Evolutionary conservation across 495 filamentous ascomycete species (phyloP).

Genomic region (Bathelium albidoporum): DNA sequence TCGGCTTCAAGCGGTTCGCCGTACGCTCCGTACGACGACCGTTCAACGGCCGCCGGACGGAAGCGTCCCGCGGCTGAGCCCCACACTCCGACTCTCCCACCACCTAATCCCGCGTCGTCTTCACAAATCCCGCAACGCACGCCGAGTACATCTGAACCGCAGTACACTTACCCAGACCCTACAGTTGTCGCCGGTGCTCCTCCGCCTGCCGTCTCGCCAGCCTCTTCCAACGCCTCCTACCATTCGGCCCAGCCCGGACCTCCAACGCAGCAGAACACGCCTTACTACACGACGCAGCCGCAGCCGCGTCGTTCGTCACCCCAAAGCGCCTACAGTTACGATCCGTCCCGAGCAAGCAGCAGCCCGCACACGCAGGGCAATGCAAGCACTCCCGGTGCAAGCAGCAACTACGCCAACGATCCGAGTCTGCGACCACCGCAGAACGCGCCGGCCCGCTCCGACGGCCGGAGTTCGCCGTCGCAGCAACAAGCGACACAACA

Average conservation of each 20-base stretch:
- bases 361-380: conserved; percentile 27
- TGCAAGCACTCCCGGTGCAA: conserved; percentile 20
- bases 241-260: conserved; percentile 18
- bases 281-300: conserved; percentile 24
- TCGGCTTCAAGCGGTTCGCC: conserved; percentile 14
- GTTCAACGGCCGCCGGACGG: conserved; percentile 19
- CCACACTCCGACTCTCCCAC: conserved; percentile 33
- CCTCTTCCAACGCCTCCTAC: conserved; percentile 26
- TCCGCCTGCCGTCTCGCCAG: conserved; percentile 29
- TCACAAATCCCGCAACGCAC: conserved; percentile 19
- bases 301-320: conserved; percentile 25
- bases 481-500: conserved; percentile 14
- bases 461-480: conserved; percentile 13
- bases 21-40: conserved; percentile 23
- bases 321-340: conserved; percentile 27
- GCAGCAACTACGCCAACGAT: background rate
- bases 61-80: conserved; percentile 30
- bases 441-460: conserved; percentile 4
- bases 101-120: conserved; percentile 28
- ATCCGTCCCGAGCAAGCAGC: conserved; percentile 25
- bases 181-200: conserved; percentile 21
- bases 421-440: conserved; percentile 3
- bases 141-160: conserved; percentile 11
- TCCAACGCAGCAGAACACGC: conserved; percentile 5
- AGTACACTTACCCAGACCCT: conserved; percentile 28